These are phyloP conservation scores for Kwoniella shivajii DNA, from an alignment of 1,284 basidiomycete genomes.

Conservation along the genomic window DNA sequence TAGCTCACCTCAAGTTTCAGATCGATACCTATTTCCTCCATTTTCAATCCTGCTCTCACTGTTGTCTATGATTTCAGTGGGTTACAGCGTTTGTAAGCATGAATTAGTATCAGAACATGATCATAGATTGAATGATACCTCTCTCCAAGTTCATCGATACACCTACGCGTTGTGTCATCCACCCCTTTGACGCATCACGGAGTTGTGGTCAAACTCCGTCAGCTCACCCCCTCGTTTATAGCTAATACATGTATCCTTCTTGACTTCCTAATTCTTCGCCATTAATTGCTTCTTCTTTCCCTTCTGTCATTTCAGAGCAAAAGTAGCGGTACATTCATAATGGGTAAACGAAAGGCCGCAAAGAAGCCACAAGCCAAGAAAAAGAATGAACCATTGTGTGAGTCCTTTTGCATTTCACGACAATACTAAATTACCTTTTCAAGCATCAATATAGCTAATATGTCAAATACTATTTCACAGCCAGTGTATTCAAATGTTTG, in stretches of 20 bases:
- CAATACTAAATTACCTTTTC: too few species aligned
- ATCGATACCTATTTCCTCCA: slow-evolving; percentile 67
- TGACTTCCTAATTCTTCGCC: background rate
- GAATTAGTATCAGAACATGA: too few species aligned
- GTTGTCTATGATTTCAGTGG: background rate
- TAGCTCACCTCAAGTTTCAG: slow-evolving; percentile 74
- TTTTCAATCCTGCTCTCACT: too few species aligned
- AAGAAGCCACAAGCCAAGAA: slow-evolving; percentile 45
- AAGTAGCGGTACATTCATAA: slow-evolving; percentile 16
- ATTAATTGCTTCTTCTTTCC: background rate
- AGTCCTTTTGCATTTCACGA: slow-evolving; percentile 1
- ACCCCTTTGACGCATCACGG: slow-evolving; percentile 23
- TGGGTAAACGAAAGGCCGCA: slow-evolving; percentile 54
- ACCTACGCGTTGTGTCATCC: slow-evolving; percentile 9
- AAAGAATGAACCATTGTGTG: slow-evolving; percentile 41
- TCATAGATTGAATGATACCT: background rate
- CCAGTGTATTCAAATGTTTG: slow-evolving; percentile 52
- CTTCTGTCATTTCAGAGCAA: background rate
- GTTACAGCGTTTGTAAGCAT: too few species aligned
- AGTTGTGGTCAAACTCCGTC: slow-evolving; percentile 27
- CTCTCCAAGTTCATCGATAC: background rate
- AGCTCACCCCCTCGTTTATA: background rate
- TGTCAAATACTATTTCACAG: slow-evolving; percentile 19
- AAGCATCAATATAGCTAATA: background rate
- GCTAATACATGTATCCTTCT: too few species aligned